Evolutionary conservation across 176 grass and related monocot genomes (phyloP).

Genomic region (Cymbopogon citratus): DNA sequence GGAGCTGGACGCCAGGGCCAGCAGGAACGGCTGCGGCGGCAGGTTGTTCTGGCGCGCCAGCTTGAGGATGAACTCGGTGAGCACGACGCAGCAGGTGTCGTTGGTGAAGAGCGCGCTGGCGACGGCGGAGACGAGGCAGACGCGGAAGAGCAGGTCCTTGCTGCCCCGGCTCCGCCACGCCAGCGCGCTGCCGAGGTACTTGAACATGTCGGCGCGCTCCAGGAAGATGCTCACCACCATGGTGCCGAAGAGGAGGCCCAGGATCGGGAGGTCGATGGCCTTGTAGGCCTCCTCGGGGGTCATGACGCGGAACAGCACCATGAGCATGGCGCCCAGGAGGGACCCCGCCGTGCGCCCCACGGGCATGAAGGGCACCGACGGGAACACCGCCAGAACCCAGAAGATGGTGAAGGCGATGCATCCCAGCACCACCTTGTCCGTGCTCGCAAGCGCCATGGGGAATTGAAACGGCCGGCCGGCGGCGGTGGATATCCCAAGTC

Average conservation of each 20-base stretch:
- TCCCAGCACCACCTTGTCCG: slow-evolving; percentile 73
- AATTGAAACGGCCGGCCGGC: no score
- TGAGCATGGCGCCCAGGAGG: slow-evolving; percentile 86
- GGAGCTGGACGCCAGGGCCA: slow-evolving; percentile 81
- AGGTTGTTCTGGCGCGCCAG: slow-evolving; percentile 86
- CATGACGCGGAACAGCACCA: slow-evolving; percentile 86
- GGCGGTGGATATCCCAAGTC: no score
- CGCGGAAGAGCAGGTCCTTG: slow-evolving; percentile 86
- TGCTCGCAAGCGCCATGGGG: slow-evolving; percentile 55
- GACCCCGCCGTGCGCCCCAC: slow-evolving; percentile 87
- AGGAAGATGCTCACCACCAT: slow-evolving; percentile 95
- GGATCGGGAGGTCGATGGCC: slow-evolving; percentile 88
- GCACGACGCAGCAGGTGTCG: slow-evolving; percentile 95
- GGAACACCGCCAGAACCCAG: slow-evolving; percentile 94
- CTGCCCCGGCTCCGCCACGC: slow-evolving; percentile 74
- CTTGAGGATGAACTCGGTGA: slow-evolving; percentile 98
- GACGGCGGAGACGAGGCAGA: slow-evolving; percentile 81
- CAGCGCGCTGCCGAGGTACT: slow-evolving; percentile 70
- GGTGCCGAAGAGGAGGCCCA: slow-evolving; percentile 93
- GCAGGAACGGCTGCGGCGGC: slow-evolving; percentile 90
- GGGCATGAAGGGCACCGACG: slow-evolving; percentile 86
- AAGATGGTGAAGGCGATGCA: slow-evolving; percentile 84
- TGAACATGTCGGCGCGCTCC: slow-evolving; percentile 95
- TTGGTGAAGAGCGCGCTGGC: slow-evolving; percentile 96
- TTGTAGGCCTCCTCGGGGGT: slow-evolving; percentile 62